These are phyloP conservation scores for Pinus taeda DNA, from an alignment of 75 land plant species.

Conservation along the genomic window DNA sequence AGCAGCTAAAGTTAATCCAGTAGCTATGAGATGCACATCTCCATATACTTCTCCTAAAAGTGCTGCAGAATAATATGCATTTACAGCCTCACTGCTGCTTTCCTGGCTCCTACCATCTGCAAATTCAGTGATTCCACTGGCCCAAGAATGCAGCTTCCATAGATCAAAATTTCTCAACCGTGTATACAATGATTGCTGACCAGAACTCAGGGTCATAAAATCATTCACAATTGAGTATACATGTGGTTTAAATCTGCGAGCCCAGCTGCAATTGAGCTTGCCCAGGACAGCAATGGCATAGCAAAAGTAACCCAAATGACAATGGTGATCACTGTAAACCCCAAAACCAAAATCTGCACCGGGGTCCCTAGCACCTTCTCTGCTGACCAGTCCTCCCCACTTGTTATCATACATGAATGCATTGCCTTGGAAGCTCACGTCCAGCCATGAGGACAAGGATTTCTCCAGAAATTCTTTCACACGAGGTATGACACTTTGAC, in stretches of 20 bases:
- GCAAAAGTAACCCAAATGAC: constrained; percentile 31
- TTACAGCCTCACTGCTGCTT: constrained; percentile 90
- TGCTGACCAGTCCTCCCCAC: constrained; percentile 29
- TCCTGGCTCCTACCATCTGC: constrained; percentile 94
- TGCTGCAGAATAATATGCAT: constrained; percentile 89
- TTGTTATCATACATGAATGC: constrained; percentile 20
- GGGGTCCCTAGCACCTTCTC: constrained; percentile 3
- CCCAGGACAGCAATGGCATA: constrained; percentile 36
- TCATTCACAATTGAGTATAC: constrained; percentile 22
- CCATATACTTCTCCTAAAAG: constrained; percentile 72
- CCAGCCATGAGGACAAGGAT: constrained; percentile 28
- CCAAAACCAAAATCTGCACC: constrained; percentile 31
- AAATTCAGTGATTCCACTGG: constrained; percentile 84
- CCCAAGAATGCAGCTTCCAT: constrained; percentile 95
- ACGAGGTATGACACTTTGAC: constrained; percentile 3
- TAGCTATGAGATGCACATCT: constrained; percentile 53
- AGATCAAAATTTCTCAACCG: constrained; percentile 77
- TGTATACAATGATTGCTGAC: constrained; percentile 12
- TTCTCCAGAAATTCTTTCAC: constrained; percentile 11
- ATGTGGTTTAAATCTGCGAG: constrained; percentile 15
- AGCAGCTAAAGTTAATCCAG: constrained; percentile 59
- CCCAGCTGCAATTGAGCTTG: constrained; percentile 57
- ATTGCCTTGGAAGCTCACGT: constrained; percentile 21
- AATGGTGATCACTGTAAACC: constrained; percentile 36
- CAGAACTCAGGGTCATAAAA: constrained; percentile 12